A percentile compares a stretch with the other conserved stretches of the same genome.
Evolutionary conservation across 2,329 filamentous ascomycete species (phyloP).

Genomic region (Aureobasidium lini): DNA sequence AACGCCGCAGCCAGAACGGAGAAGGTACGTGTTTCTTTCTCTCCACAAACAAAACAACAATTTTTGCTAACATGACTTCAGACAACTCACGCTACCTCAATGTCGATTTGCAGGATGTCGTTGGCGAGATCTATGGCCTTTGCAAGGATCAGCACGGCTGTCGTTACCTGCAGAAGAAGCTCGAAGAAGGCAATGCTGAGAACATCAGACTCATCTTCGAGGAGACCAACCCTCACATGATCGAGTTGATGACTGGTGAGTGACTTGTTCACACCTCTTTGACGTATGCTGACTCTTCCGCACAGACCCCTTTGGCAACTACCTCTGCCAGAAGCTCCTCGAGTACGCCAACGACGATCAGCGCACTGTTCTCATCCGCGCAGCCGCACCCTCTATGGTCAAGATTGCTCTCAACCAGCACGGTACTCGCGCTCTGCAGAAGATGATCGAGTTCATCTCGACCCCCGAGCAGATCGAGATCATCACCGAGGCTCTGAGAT

Average conservation of each 20-base stretch:
- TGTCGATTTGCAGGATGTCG: constrained; percentile 70
- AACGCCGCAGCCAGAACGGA: constrained; percentile 65
- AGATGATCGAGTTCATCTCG: constrained; percentile 98
- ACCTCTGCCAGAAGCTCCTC: constrained; percentile 95
- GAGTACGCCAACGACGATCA: constrained; percentile 95
- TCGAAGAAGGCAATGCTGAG: constrained; percentile 79
- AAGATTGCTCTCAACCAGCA: constrained; percentile 95
- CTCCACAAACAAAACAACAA: neutral
- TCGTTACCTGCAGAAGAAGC: constrained; percentile 91
- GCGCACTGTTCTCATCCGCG: constrained; percentile 85
- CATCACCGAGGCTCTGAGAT: constrained; percentile 76
- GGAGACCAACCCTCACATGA: constrained; percentile 87
- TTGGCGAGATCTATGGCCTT: constrained; percentile 75
- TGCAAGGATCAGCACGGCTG: constrained; percentile 99
- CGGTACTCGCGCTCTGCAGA: constrained; percentile 90
- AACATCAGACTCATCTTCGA: constrained; percentile 88
- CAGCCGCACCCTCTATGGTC: constrained; percentile 79
- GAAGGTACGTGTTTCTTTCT: constrained; percentile 48
- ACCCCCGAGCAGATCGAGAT: constrained; percentile 77
- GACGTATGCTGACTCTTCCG: constrained; percentile 20
- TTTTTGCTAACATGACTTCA: neutral
- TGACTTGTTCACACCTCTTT: neutral
- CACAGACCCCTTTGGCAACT: constrained; percentile 91
- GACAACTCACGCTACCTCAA: constrained; percentile 69
- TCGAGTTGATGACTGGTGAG: constrained; percentile 84